Conservation (phyloP, 768 basidiomycete genomes). For the Boletus tomentosulus region DNA sequence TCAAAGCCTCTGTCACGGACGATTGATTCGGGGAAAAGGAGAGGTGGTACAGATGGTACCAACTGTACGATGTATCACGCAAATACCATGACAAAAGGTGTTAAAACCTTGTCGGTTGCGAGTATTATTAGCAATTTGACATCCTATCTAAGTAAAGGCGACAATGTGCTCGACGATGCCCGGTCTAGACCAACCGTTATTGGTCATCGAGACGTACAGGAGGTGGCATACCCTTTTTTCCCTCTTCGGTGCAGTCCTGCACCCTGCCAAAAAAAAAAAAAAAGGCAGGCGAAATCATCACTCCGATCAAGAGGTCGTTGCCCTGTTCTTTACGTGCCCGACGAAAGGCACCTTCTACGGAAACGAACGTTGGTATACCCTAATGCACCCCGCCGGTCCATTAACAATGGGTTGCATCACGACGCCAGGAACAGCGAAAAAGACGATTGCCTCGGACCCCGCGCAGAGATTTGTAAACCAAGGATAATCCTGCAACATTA, state of each 20-base stretch:
- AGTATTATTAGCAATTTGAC: conserved; percentile 10
- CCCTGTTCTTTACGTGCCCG: conserved; percentile 10
- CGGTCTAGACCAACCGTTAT: neutral
- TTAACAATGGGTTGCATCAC: conserved; percentile 23
- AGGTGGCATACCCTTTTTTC: too few species aligned
- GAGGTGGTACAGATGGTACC: neutral
- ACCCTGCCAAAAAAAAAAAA: neutral
- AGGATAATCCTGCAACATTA: neutral
- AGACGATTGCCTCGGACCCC: conserved; percentile 29
- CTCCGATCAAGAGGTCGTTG: neutral
- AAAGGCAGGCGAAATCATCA: neutral
- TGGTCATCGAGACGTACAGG: neutral
- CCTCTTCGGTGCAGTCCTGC: too few species aligned
- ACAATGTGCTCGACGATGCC: neutral
- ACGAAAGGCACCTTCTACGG: too few species aligned
- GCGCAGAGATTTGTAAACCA: conserved; percentile 14
- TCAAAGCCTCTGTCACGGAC: neutral
- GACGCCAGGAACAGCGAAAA: conserved; percentile 22
- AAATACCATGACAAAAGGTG: conserved; percentile 5
- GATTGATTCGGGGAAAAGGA: neutral
- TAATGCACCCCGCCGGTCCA: conserved; percentile 17
- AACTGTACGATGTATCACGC: conserved; percentile 12
- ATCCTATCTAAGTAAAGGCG: conserved; percentile 6
- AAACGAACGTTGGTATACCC: conserved; percentile 1
- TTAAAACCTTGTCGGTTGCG: conserved; percentile 2